These are phyloP conservation scores for Phytophthora multivora DNA, from an alignment of 352 stramenopile species.

Conservation along the genomic window DNA sequence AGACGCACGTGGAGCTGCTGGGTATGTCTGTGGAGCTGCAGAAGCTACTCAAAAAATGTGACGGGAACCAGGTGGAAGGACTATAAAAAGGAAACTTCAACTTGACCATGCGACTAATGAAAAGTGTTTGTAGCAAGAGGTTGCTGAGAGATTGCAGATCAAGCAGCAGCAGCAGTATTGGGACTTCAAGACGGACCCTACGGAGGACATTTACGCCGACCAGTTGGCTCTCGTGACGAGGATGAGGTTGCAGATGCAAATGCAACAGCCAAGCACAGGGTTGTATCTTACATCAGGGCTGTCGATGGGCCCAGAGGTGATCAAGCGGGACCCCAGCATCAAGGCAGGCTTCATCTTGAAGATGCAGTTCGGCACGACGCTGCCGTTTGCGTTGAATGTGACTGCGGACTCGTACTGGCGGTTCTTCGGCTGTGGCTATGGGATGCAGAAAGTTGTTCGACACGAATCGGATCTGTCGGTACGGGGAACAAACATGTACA, in stretches of 20 bases:
- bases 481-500: background rate
- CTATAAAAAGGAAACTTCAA: conserved; percentile 19
- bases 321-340: conserved; percentile 11
- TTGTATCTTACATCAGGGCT: conserved; percentile 6
- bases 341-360: conserved; percentile 7
- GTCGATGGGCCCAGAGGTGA: conserved; percentile 12
- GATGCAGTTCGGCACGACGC: background rate
- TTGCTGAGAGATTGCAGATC: background rate
- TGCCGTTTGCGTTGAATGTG: conserved; percentile 26
- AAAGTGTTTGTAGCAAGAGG: conserved; percentile 19
- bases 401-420: conserved; percentile 22
- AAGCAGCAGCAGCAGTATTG: conserved; percentile 6
- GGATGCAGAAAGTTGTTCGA: background rate
- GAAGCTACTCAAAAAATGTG: conserved; percentile 23
- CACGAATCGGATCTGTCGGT: conserved; percentile 9
- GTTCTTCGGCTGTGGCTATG: conserved; percentile 18
- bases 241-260: conserved; percentile 6
- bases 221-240: conserved; percentile 15
- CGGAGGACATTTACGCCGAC: conserved; percentile 18
- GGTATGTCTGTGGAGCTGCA: conserved; percentile 8
- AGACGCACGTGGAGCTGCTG: background rate
- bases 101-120: conserved; percentile 17
- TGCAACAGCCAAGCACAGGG: background rate
- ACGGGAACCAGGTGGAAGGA: conserved; percentile 5
- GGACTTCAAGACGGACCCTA: background rate